Evolutionary conservation across 257 asterid genomes (phyloP), one percentile per base, ranked within the genome.

Genomic region (Apocynum venetum): DNA sequence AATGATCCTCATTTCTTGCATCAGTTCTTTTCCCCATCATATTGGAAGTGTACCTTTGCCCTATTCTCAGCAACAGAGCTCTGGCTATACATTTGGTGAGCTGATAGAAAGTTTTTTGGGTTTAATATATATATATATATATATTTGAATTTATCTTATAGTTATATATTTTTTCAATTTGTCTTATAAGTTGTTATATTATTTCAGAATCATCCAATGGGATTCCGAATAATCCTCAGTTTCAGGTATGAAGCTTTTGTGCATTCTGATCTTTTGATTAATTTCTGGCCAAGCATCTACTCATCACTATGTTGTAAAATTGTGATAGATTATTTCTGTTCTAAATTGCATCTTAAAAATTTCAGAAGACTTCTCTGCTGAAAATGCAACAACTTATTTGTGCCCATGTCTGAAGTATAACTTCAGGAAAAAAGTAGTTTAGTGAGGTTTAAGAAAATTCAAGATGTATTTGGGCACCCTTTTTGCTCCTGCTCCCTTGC

Each of bases 11-110:
- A 51, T 51, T 82, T n/a, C 55, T 65, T 36, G 47, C 44, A 35
- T 17, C 77, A 83, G 82, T 55, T 72, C 73, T 46, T 49, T 77
- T 73, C 36, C 80, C 49, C 77, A 53, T 64, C 80, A 43, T 46
- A 44, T 72, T 75, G 82, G 77, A 69, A 20, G 43, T 60, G 47
- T 61, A 74, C 53, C 79, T 49, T n/a, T 74, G 72, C 76, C 76
- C 73, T 43, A 74, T 70, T 77, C 68, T 40, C 82, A 76, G 71
- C 78, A 72, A 69, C 76, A 38, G 48, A 76, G 47, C 72, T 35
- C 31, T 46, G 76, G 74, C 55, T 75, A 71, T 72, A 17, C 78
- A 61, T 49, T 38, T 14, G 87, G 87, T 80, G 61, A 71, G 84
- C 83, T 80, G 15, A 61, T 60, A 11, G 73, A 75, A 25, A 25